Evolutionary conservation across 2,329 filamentous ascomycete genomes (phyloP), one percentile per base, ranked within the genome.

Genomic region (Penicillium paneum): DNA sequence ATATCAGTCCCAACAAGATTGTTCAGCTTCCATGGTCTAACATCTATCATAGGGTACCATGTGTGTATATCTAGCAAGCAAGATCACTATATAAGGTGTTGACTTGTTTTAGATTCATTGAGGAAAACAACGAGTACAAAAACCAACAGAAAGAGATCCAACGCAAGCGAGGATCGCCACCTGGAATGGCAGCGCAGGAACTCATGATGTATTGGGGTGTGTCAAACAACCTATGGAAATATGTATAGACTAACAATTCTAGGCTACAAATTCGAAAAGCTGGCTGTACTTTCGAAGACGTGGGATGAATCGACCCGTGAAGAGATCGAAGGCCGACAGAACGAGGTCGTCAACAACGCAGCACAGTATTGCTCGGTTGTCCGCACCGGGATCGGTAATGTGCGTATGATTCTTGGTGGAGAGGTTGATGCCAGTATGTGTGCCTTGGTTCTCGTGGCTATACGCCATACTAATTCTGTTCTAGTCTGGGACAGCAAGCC

Each of bases 241-340:
- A 35, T 13, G 15, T 40, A 13, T 17, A 10, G 13, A 51, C 51
- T 63, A 48, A 65, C 42, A 21, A 26, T 5, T 5, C 15, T 60
- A 93, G 90, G 93, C 34, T 99, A 99, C 78, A 99, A 99, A 71
- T 99, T 99, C 66, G 94, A 99, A 73, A 89, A 90, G 0, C 74
- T 99, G 1, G 85, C 87, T 7, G 86, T 94, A 2, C 76, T 97
- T 4, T 86, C 90, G 2, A 76, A 80, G 2, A 82, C 87, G 0
- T 97, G 92, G 86, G 85, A 82, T 50, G 83, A 88, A 53, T 87
- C 84, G 0, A 77, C 85, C 0, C 83, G 90, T 52, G 86, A 89
- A 1, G 84, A 86, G 55, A 97, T 99, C 59, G 92, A 96, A 69
- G 77, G 75, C 52, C 85, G 94, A 28, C 84, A 89, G 40, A 72